These are phyloP conservation scores for Colletotrichum sp. DNA, from an alignment of 2,329 filamentous ascomycete species.

Conservation along the genomic window DNA sequence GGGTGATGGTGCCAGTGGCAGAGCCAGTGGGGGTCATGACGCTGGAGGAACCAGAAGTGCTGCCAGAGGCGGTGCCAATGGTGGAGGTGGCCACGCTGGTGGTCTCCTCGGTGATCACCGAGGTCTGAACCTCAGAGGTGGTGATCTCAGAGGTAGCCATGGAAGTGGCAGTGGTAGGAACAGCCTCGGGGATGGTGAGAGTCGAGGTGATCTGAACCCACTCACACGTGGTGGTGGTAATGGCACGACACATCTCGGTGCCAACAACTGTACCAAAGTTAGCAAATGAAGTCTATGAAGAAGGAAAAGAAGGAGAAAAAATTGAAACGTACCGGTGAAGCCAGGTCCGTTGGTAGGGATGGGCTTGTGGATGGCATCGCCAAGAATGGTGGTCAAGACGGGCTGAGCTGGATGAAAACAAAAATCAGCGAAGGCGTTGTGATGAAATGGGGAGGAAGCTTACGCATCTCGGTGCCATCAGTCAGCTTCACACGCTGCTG, in stretches of 20 bases:
- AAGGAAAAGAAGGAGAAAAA: too few relatives aligned
- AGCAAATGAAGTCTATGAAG: neutral
- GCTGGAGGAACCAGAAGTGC: neutral
- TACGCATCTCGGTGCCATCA: fast-evolving
- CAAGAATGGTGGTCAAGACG: neutral
- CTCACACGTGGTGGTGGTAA: neutral
- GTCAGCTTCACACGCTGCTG: neutral
- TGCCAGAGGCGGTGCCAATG: neutral
- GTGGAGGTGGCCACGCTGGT: neutral
- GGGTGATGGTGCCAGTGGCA: neutral
- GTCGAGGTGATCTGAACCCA: neutral
- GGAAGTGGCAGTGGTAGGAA: too few relatives aligned
- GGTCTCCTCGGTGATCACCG: neutral
- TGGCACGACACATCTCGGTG: neutral
- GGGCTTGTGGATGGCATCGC: neutral
- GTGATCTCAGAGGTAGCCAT: neutral
- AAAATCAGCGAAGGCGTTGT: neutral
- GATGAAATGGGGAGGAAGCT: neutral
- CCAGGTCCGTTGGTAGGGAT: neutral
- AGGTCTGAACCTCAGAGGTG: neutral
- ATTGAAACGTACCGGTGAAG: neutral
- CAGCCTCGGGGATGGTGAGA: too few relatives aligned
- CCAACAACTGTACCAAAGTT: neutral
- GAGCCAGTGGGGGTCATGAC: neutral
- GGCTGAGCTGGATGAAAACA: neutral